Evolutionary conservation across 2,329 filamentous ascomycete species (phyloP), one percentile per base, ranked within the genome.

Genomic region (Colletotrichum sp.): DNA sequence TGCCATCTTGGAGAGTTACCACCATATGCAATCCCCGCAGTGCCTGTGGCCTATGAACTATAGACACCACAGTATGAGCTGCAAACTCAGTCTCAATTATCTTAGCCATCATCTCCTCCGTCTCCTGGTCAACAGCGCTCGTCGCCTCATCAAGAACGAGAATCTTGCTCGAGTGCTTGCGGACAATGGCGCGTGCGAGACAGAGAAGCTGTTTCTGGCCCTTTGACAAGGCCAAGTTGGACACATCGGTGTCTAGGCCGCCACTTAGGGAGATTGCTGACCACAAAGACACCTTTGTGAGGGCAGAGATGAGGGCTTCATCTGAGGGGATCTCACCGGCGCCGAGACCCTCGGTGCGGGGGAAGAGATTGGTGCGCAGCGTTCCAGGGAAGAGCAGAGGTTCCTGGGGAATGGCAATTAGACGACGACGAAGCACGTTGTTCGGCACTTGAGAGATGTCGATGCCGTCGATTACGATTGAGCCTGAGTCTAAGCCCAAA

Each of bases 111-210:
- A 76, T 60, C 2, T 72, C 74, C 16, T 80, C 78, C 3, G 77
- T 78, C 63, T 85, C 83, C 82, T 88, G 87, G 74, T 90, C 88
- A 26, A 78, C 76, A 8, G 93, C 91, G 64, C 90, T 92, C 0
- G 93, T 95, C 3, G 93, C 93, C 81, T 95, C 93, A 78, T 95
- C 93, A 2, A 95, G 85, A 34, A 95, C 89, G 1, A 95, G 85
- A 59, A 95, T 91, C 5, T 87, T 87, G 0, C 68, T 66, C 1
- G 30, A 24, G 8, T 72, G 8, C 55, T 76, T 71, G 16, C 73
- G 71, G 3, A 71, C 65, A 2, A 76, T 28, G 2, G 76, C 74
- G 3, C 82, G 80, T 1, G 80, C 81, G 6, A 84, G 80, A 24
- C 77, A 78, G 8, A 81, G 62, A 8, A 80, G 76, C 66, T 81